Evolutionary conservation across 352 stramenopile genomes (phyloP).

Genomic region (Phytopythium mirpurense): DNA sequence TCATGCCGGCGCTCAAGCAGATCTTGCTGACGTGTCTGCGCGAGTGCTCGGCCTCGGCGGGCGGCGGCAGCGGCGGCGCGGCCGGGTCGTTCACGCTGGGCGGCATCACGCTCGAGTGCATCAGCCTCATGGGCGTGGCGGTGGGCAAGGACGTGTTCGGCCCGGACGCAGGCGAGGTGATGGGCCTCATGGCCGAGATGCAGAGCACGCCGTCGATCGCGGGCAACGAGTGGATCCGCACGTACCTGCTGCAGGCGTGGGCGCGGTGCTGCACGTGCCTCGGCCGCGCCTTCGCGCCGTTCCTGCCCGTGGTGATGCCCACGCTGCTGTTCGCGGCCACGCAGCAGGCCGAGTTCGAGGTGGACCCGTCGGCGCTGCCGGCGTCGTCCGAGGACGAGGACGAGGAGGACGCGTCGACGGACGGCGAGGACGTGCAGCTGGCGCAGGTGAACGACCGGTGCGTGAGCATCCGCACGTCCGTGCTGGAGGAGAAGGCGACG

Average conservation of each 20-base stretch:
- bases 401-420: conserved; percentile 52
- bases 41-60: conserved; percentile 42
- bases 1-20: conserved; percentile 69
- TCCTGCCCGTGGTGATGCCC: conserved; percentile 78
- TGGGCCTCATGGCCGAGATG: conserved; percentile 85
- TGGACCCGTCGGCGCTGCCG: conserved; percentile 47
- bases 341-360: conserved; percentile 82
- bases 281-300: conserved; percentile 71
- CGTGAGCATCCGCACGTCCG: conserved; percentile 75
- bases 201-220: conserved; percentile 75
- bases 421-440: conserved; percentile 78
- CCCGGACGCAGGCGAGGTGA: conserved; percentile 56
- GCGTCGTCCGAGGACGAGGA: no score
- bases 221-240: conserved; percentile 78
- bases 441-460: conserved; percentile 81
- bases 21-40: conserved; percentile 63
- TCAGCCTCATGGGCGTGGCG: conserved; percentile 72
- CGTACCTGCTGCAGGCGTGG: conserved; percentile 80
- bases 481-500: conserved; percentile 82
- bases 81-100: conserved; percentile 68
- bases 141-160: conserved; percentile 75
- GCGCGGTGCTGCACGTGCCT: conserved; percentile 73
- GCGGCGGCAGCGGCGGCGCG: no score
- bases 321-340: conserved; percentile 69
- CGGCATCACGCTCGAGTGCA: conserved; percentile 83